Percentiles rank a stretch among this genome's conserved stretches.
phyloP scores from a whole-genome alignment of 192 early-diverging fungal genomes.

The Gryganskiella cystojenkinii region DNA sequence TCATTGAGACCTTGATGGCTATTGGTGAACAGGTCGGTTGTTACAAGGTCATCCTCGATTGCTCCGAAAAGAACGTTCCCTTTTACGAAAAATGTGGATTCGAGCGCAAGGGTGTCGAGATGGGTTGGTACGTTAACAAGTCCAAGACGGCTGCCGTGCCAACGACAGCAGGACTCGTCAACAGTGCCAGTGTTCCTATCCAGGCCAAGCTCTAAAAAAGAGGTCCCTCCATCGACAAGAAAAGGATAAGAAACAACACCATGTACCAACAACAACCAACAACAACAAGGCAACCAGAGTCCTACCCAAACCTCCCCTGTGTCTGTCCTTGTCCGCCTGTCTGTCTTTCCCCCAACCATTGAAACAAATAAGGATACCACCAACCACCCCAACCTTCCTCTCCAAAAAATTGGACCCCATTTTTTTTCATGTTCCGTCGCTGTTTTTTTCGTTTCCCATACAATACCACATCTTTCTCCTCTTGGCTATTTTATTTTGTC shows the following conservation, averaged over 20 bases:
- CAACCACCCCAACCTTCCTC: neutral
- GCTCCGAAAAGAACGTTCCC: slow-evolving; percentile 81
- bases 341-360: neutral
- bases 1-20: slow-evolving; percentile 87
- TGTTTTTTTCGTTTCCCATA: no score
- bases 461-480: no score
- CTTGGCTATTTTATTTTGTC: no score
- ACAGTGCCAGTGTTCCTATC: neutral
- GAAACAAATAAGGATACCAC: no score
- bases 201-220: slow-evolving; percentile 29
- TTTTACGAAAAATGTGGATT: slow-evolving; percentile 93
- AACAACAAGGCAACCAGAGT: no score
- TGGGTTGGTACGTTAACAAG: slow-evolving; percentile 69
- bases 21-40: slow-evolving; percentile 84
- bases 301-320: neutral
- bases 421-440: no score
- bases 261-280: no score
- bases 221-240: no score
- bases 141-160: slow-evolving; percentile 5
- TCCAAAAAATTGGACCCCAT: no score
- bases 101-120: slow-evolving; percentile 75
- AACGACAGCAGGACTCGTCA: no score
- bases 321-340: neutral
- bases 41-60: slow-evolving; percentile 81
- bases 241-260: no score